Base-by-base conservation (phyloP, 1,139 yeast genomes). In the Kluyveromyces sp. region DNA sequence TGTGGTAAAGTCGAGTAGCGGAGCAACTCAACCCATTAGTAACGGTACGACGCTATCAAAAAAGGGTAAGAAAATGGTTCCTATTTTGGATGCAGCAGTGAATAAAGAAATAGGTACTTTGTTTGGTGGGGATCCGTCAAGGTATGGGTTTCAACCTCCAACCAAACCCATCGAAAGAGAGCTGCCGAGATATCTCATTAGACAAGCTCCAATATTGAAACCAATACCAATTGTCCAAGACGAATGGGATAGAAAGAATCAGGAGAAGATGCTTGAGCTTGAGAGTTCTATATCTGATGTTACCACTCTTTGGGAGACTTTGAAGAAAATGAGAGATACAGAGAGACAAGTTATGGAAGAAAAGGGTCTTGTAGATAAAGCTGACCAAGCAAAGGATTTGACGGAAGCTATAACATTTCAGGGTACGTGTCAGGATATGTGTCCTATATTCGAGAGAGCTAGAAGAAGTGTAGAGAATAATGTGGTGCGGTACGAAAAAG, bases 351-450 rank as follows among this genome's bases (percentile, higher is more conserved):
- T 79, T 50, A 90, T 92, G 96, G 97, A 90, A 59, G 66, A 70
- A 1, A 69, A 80, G 45, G n/a, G 96, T 0, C 69, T 89, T 8
- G 97, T 94, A 2, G 98, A 94, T 64, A 85, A 83, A 37, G 96
- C 89, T 54, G 89, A 88, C 54, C 79, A 78, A 1, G 79, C 89
- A 40, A 89, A 90, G 62, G 81, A 83, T 49, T 71, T 94, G 32
- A 81, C 78, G 50, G 96, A 90, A 54, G 98, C 98, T 2, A 88
- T 90, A 44, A 65, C 75, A 1, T 94, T 94, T 60, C 79, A 78
- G 50, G 99, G 99, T 3, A 78, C 95, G 0, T 94, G 98, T 66
- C 65, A 72, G 39, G 96, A 88, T 53, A 92, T 90, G 97, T 92
- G 98, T 66, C 97, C 99, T 0, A 78, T 80, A 0, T 92, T 83